Percentiles rank a stretch among this genome's conserved stretches.
These are phyloP conservation scores for Pilobolus umbonatus DNA, from an alignment of 192 early-diverging fungal species.

Conservation along the genomic window DNA sequence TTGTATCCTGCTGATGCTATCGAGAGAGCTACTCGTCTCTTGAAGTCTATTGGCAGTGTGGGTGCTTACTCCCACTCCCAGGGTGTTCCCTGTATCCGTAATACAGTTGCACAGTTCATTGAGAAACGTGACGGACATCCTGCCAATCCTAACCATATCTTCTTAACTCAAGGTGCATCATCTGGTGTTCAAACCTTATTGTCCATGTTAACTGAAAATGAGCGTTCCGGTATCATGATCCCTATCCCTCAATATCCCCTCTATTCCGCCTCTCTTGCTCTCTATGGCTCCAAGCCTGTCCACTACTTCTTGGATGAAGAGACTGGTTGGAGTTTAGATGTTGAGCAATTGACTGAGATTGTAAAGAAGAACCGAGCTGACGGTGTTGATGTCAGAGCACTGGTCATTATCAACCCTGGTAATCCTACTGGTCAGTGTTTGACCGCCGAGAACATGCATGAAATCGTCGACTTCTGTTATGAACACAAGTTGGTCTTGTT, in stretches of 20 bases:
- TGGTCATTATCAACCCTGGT: slow-evolving; percentile 98
- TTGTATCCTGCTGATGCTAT: slow-evolving; percentile 87
- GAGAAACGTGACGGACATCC: slow-evolving; percentile 86
- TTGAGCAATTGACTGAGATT: slow-evolving; percentile 56
- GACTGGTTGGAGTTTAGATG: slow-evolving; percentile 73
- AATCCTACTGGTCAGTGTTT: slow-evolving; percentile 96
- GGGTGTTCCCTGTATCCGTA: slow-evolving; percentile 75
- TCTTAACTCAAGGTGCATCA: slow-evolving; percentile 89
- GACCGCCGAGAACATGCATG: slow-evolving; percentile 68
- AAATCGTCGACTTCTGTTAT: slow-evolving; percentile 85
- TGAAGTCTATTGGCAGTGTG: slow-evolving; percentile 63
- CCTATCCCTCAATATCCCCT: slow-evolving; percentile 98
- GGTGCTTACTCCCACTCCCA: slow-evolving; percentile 96
- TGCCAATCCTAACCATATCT: slow-evolving; percentile 75
- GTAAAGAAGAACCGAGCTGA: slow-evolving; percentile 53
- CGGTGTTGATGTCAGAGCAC: slow-evolving; percentile 84
- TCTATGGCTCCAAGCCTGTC: slow-evolving; percentile 79
- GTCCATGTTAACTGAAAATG: slow-evolving; percentile 70
- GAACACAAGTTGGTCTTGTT: slow-evolving; percentile 76
- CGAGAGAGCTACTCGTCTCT: slow-evolving; percentile 68
- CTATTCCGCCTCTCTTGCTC: slow-evolving; percentile 86
- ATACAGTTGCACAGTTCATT: slow-evolving; percentile 86
- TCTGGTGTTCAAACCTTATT: slow-evolving; percentile 90
- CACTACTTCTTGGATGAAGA: slow-evolving; percentile 91
- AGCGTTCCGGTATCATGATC: slow-evolving; percentile 92